Conservation (phyloP, 1,284 basidiomycete genomes). For the Cryptococcus wingfieldii region DNA sequence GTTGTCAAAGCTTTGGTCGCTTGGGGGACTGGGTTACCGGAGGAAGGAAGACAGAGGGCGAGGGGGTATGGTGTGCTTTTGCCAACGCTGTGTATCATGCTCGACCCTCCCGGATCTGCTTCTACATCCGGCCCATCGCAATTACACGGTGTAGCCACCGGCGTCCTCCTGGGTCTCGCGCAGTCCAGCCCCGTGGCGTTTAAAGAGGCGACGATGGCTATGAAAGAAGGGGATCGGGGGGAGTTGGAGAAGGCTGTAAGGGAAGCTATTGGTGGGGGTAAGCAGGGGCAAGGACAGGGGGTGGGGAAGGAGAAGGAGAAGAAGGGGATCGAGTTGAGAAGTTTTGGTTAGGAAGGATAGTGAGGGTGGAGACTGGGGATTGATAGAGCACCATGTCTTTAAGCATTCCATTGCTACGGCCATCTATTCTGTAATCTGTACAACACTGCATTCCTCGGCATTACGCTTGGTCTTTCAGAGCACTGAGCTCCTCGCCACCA, state of each 20-base stretch:
- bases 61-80: slow-evolving; percentile 70
- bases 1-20: slow-evolving; percentile 73
- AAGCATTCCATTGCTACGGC: too few species aligned
- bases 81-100: slow-evolving; percentile 69
- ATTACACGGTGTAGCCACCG: slow-evolving; percentile 62
- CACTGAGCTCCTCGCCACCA: slow-evolving; percentile 4
- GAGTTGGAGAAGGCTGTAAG: slow-evolving; percentile 74
- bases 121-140: slow-evolving; percentile 42
- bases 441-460: not conserved
- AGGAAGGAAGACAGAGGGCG: slow-evolving; percentile 56
- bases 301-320: slow-evolving; percentile 36
- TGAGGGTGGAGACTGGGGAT: too few species aligned
- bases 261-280: slow-evolving; percentile 60
- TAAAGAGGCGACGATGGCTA: slow-evolving; percentile 73
- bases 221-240: slow-evolving; percentile 61
- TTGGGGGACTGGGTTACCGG: slow-evolving; percentile 59
- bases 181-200: slow-evolving; percentile 70
- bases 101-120: slow-evolving; percentile 56
- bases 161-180: slow-evolving; percentile 72
- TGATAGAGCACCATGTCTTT: too few species aligned
- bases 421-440: too few species aligned
- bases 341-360: slow-evolving; percentile 32
- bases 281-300: slow-evolving; percentile 36
- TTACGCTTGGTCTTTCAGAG: not conserved
- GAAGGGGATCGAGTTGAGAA: slow-evolving; percentile 43